These are phyloP conservation scores for Candida quercuum DNA, from an alignment of 805 yeast genomes.

Conservation along the genomic window DNA sequence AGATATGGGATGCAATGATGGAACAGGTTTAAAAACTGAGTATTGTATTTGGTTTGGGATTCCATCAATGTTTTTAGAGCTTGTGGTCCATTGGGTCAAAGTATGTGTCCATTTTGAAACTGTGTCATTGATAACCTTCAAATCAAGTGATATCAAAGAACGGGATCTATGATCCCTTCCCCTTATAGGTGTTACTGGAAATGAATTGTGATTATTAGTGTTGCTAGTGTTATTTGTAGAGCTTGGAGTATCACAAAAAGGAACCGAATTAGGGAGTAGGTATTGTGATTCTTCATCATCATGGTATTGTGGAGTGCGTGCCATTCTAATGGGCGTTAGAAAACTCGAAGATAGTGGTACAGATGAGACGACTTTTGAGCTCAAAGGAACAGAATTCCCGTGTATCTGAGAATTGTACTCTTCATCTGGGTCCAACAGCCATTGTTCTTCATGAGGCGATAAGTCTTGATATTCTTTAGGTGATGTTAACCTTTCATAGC, in stretches of 20 bases:
- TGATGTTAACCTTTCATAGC: not conserved
- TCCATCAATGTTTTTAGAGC: slow-evolving; percentile 12
- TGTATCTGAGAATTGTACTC: slow-evolving; percentile 2
- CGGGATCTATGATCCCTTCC: slow-evolving; percentile 10
- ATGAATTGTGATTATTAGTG: not conserved
- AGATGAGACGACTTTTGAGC: slow-evolving; percentile 5
- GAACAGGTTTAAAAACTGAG: slow-evolving; percentile 45
- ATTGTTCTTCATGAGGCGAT: slow-evolving; percentile 5
- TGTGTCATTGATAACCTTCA: slow-evolving; percentile 14
- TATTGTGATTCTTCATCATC: slow-evolving; percentile 5
- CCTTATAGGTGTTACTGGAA: not conserved
- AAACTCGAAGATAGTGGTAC: slow-evolving; percentile 10
- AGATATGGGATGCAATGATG: slow-evolving; percentile 24
- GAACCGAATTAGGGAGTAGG: slow-evolving; percentile 1
- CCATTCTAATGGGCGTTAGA: slow-evolving; percentile 5
- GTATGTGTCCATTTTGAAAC: slow-evolving; percentile 25
- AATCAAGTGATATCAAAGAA: slow-evolving; percentile 21
- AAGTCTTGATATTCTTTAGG: not conserved
- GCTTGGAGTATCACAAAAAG: not conserved
- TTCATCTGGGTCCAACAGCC: slow-evolving; percentile 5
- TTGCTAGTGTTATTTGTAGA: not conserved
- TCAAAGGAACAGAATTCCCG: slow-evolving; percentile 1
- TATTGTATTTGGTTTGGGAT: slow-evolving; percentile 42
- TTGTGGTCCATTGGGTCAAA: slow-evolving; percentile 23
- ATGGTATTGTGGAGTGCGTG: not conserved